A percentile compares a stretch with the other conserved stretches of the same genome.
These are phyloP conservation scores for Pelargonium myrrhifolium DNA, from an alignment of 441 rosid species.

Conservation along the genomic window DNA sequence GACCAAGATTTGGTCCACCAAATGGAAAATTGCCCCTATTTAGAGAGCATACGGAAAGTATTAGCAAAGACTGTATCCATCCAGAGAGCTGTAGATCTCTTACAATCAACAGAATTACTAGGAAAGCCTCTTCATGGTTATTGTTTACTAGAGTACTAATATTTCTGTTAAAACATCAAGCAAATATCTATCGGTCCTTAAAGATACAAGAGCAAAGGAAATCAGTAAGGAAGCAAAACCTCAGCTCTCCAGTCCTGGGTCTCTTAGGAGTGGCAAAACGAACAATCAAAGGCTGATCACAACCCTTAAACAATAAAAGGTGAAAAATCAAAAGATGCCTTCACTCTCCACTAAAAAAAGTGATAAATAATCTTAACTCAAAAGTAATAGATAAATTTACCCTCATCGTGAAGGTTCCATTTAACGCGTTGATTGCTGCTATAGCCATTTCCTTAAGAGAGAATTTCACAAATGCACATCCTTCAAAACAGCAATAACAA, in stretches of 20 bases:
- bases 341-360: slow-evolving; percentile 13
- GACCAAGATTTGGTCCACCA: slow-evolving; percentile 28
- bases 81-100: slow-evolving; percentile 6
- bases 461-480: slow-evolving; percentile 76
- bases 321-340: slow-evolving; percentile 14
- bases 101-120: background rate
- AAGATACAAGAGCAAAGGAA: slow-evolving; percentile 1
- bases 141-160: background rate
- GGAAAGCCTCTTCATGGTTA: background rate
- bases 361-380: background rate
- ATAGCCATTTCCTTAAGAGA: slow-evolving; percentile 73
- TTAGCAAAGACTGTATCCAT: background rate
- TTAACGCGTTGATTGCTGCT: slow-evolving; percentile 76
- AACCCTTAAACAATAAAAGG: slow-evolving; percentile 47
- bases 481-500: slow-evolving; percentile 38
- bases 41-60: slow-evolving; percentile 6
- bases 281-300: slow-evolving; percentile 73
- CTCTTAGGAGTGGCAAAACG: slow-evolving; percentile 80
- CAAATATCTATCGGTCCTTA: background rate
- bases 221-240: slow-evolving; percentile 32
- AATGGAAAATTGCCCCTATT: slow-evolving; percentile 33
- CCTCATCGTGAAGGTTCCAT: slow-evolving; percentile 65
- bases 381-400: slow-evolving; percentile 31
- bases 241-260: slow-evolving; percentile 53
- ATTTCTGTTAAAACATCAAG: background rate